Evolutionary conservation across 352 stramenopile genomes (phyloP).

Genomic region (Phytophthora pinifolia): DNA sequence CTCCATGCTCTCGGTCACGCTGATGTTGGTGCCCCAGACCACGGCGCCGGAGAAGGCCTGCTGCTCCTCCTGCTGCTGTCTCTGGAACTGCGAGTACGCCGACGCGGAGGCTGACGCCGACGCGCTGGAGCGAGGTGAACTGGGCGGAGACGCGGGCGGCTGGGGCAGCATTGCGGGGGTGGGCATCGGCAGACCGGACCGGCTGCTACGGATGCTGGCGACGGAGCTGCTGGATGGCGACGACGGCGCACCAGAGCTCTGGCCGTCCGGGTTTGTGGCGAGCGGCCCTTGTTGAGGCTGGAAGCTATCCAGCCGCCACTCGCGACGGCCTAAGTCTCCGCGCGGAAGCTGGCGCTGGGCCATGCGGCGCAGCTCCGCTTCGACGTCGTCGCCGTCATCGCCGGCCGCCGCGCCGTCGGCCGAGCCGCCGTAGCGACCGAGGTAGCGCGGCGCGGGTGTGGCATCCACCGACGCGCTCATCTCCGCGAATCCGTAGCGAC

Average conservation of each 20-base stretch:
- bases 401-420: slow-evolving; percentile 10
- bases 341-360: slow-evolving; percentile 74
- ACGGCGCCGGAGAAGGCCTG: slow-evolving; percentile 74
- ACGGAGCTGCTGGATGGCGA: slow-evolving; percentile 44
- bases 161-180: slow-evolving; percentile 40
- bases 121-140: slow-evolving; percentile 56
- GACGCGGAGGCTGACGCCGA: slow-evolving; percentile 37
- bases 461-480: slow-evolving; percentile 83
- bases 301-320: slow-evolving; percentile 77
- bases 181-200: slow-evolving; percentile 10
- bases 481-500: slow-evolving; percentile 67
- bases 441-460: slow-evolving; percentile 75
- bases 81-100: slow-evolving; percentile 32
- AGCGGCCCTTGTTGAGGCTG: slow-evolving; percentile 27
- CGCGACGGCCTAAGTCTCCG: slow-evolving; percentile 71
- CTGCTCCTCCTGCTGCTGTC: slow-evolving; percentile 49
- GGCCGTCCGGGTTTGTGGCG: slow-evolving; percentile 6
- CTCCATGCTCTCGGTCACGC: slow-evolving; percentile 90
- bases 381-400: slow-evolving; percentile 65
- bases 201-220: slow-evolving; percentile 32
- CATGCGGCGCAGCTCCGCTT: slow-evolving; percentile 77
- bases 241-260: slow-evolving; percentile 38
- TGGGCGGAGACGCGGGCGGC: slow-evolving; percentile 62
- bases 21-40: slow-evolving; percentile 95
- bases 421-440: slow-evolving; percentile 45